A percentile compares a stretch with the other conserved stretches of the same genome.
These are phyloP conservation scores for Endocalyx cinctus DNA, from an alignment of 2,329 filamentous ascomycete species.

Conservation along the genomic window DNA sequence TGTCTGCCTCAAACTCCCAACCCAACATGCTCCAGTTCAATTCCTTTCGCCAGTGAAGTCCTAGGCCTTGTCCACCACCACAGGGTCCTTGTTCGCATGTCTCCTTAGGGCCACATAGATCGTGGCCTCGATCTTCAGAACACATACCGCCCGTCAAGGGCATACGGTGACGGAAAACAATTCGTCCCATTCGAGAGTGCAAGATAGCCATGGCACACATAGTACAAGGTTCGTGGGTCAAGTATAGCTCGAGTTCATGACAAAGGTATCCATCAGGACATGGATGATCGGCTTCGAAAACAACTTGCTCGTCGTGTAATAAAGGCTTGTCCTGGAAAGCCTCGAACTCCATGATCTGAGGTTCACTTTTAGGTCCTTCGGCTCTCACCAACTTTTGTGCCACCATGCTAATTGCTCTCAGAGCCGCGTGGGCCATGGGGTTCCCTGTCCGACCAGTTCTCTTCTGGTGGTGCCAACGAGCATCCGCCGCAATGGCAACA, in stretches of 20 bases:
- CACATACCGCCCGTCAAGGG: conserved; percentile 75
- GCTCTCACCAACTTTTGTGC: conserved; percentile 60
- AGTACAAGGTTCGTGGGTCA: conserved; percentile 92
- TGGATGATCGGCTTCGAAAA: conserved; percentile 61
- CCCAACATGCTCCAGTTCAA: conserved; percentile 82
- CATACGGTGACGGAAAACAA: conserved; percentile 78
- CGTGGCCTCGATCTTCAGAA: conserved; percentile 62
- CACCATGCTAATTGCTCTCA: conserved; percentile 79
- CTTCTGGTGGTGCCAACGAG: conserved; percentile 59
- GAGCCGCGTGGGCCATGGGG: conserved; percentile 71
- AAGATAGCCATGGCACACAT: conserved; percentile 97
- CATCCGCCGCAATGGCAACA: conserved; percentile 72
- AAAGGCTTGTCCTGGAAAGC: conserved; percentile 67
- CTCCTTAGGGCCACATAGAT: conserved; percentile 23
- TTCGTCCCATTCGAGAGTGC: conserved; percentile 85
- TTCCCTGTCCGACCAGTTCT: conserved; percentile 54
- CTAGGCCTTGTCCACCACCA: conserved; percentile 56
- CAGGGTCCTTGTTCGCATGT: conserved; percentile 29
- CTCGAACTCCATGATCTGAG: conserved; percentile 48
- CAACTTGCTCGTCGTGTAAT: conserved; percentile 58
- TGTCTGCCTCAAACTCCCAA: conserved; percentile 65
- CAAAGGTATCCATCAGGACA: conserved; percentile 83
- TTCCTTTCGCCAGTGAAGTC: conserved; percentile 68
- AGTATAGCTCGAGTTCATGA: conserved; percentile 86
- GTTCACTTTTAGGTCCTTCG: conserved; percentile 37